Conservation (phyloP, 1,284 basidiomycete species). For the Papiliotrema terrestris region DNA sequence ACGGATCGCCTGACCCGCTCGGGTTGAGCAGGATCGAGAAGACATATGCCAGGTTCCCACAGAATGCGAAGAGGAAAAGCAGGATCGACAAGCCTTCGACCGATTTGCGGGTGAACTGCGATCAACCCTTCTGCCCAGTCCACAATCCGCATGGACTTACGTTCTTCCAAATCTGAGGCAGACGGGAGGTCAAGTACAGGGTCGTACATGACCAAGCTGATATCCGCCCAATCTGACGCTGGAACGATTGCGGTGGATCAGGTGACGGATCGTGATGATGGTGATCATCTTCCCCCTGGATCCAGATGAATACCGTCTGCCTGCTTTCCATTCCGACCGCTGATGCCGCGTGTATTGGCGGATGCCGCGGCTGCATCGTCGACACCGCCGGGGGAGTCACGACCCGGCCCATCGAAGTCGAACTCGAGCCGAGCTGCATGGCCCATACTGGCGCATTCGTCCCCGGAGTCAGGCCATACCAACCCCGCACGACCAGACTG, state of each 20-base stretch:
- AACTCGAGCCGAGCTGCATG: background rate
- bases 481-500: slow-evolving; percentile 27
- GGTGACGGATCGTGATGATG: slow-evolving; percentile 9
- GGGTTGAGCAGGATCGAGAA: slow-evolving; percentile 63
- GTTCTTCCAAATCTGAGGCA: slow-evolving; percentile 97
- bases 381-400: background rate
- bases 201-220: slow-evolving; percentile 90
- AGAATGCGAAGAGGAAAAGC: slow-evolving; percentile 85
- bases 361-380: background rate
- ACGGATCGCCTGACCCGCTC: slow-evolving; percentile 23
- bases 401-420: background rate
- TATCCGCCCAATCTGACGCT: slow-evolving; percentile 72
- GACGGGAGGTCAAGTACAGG: slow-evolving; percentile 80
- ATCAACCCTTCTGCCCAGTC: background rate
- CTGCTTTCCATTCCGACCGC: background rate
- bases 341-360: background rate
- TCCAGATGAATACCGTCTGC: background rate
- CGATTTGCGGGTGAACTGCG: slow-evolving; percentile 79
- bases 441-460: background rate
- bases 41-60: slow-evolving; percentile 87
- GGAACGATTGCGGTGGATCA: slow-evolving; percentile 24
- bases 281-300: background rate
- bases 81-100: slow-evolving; percentile 92
- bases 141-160: slow-evolving; percentile 54
- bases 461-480: background rate